Conservation (phyloP, 805 yeast species). For the Candida rishiriensis region DNA sequence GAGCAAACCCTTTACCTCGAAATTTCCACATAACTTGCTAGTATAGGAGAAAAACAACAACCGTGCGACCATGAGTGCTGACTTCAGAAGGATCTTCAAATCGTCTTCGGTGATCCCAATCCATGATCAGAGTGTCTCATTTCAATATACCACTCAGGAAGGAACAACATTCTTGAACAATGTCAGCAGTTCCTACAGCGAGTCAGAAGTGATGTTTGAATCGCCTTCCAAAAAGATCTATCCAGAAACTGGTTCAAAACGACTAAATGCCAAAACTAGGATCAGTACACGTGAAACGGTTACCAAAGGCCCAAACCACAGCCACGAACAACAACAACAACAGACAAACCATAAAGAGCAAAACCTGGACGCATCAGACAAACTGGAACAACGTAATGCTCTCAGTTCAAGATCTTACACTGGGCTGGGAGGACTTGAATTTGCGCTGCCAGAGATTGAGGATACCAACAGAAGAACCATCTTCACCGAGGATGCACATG, state of each 20-base stretch:
- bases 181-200: conserved; percentile 14
- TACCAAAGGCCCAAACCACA: no score
- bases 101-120: conserved; percentile 14
- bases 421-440: no score
- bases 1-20: no score
- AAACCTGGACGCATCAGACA: no score
- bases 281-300: background rate
- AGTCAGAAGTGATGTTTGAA: conserved; percentile 14
- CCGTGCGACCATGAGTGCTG: background rate
- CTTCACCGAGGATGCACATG: background rate
- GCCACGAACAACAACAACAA: no score
- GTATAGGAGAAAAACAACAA: no score
- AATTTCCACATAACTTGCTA: no score
- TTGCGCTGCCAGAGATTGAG: no score
- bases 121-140: conserved; percentile 1
- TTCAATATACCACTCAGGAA: conserved; percentile 6
- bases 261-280: background rate
- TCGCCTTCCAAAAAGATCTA: conserved; percentile 13
- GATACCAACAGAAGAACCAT: conserved; percentile 1
- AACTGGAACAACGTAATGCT: no score
- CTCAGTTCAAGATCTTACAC: no score
- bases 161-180: conserved; percentile 3
- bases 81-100: conserved; percentile 12
- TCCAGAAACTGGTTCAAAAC: no score
- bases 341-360: no score